Evolutionary conservation across 306 rosid species (phyloP), one percentile per base, ranked within the genome.

Genomic region (Chamaecrista fasciculata): DNA sequence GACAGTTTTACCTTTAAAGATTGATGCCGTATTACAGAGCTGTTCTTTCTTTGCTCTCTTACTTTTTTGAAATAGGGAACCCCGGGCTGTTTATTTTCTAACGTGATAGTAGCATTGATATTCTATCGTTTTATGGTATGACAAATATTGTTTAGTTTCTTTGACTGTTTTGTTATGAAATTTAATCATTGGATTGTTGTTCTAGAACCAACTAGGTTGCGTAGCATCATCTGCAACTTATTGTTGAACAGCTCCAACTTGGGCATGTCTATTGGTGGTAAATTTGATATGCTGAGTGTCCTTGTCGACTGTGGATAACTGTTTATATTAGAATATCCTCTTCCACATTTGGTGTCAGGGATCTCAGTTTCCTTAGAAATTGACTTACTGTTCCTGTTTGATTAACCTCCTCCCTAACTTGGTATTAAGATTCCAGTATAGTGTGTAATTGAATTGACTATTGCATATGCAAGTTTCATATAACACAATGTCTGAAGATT

Each of bases 401-500:
- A 37, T 26, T 52, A 44, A 42, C 46, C 18, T 57, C 48, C 18
- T 57, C 61, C 2, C 44, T 47, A 16, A 46, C 33, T 40, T 36
- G 8, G 28, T 26, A 29, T 31, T 46, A 33, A 52, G 59, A 66
- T 43, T 11, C 61, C 5, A 21, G 3, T 3, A 20, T 21, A 18
- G 25, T 3, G 40, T 34, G 29, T 37, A 44, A 21, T 62, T 12
- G 1, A 67, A 25, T 72, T 68, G 76, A 67, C 58, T 49, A 49
- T 37, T 72, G 16, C 25, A 8, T 34, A 15, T 39, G 3, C 3
- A 60, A 44, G 46, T 20, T 46, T 52, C 43, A 10, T 36, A 6
- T 11, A 29, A 8, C 24, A 56, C 26, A 25, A 18, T 37, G 24
- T 40, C 5, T 16, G 47, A 46, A 36, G 40, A 28, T 46, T 52